Base-by-base conservation (phyloP, 2,329 filamentous ascomycete genomes). In the Cladophialophora yegresii region DNA sequence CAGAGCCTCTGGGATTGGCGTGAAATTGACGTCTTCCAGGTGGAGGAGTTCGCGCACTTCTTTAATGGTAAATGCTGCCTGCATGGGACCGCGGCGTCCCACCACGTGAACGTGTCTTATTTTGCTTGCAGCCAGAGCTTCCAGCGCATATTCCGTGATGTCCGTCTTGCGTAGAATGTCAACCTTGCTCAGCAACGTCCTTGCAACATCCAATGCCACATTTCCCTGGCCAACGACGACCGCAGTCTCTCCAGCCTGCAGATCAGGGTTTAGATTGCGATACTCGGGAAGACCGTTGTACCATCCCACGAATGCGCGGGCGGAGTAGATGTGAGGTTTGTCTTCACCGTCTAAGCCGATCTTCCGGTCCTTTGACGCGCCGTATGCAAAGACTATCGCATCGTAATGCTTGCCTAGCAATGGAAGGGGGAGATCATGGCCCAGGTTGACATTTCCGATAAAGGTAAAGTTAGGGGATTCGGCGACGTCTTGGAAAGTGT, bases 1-100 rank as follows among this genome's bases (percentile, higher is more conserved):
- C 6, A 96, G 80, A 0, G 83, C 79, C 64, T 79, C 76, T 61
- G 90, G 84, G 30, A 93, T 81, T 1, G 89, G 85, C 61, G 88
- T 83, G 72, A 96, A 96, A 13, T 83, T 84, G 9, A 96, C 88
- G 0, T 80, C 80, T 0, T 86, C 84, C 2, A 98, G 82, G 56
- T 90, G 89, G 78, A 96, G 87, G 3, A 99, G 80, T 77, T 99
- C 95, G 40, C 95, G 87, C 16, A 92, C 80, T 79, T 99, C 95
- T 77, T 97, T 98, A 75, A 96, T 96, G 0, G 93, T 97, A 72
- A 96, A 98, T 0, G 95, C 88, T 26, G 92, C 93, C 83, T 96
- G 92, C 82, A 96, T 84, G 1, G 93, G 92, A 0, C 95, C 95
- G 73, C 95, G 85, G 71, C 95, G 85, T 12, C 93, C 95, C 23